Evolutionary conservation across 2,329 filamentous ascomycete species (phyloP), one percentile per base, ranked within the genome.

Genomic region (Ascomycota sp.): DNA sequence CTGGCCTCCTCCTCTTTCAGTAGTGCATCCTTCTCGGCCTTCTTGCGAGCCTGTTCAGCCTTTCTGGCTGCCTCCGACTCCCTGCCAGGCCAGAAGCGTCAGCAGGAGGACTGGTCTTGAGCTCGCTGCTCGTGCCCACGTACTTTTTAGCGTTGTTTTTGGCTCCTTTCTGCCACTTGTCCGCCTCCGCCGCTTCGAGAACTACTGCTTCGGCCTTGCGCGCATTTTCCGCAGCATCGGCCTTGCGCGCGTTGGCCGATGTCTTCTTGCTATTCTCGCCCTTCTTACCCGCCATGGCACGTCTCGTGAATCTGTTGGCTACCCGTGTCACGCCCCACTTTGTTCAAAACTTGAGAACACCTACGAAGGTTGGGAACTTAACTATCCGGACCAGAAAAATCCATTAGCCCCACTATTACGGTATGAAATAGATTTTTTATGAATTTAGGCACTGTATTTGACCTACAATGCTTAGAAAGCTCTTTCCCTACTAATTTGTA

Each of bases 91-190:
- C 8, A 7, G 15, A 13, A 20, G n/a, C n/a, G n/a, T n/a, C n/a
- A n/a, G n/a, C n/a, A n/a, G n/a, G n/a, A n/a, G n/a, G n/a, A 7
- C 7, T 7, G 19, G 26, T 10, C 7, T 10, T 9, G 12, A 27
- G 5, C 8, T 11, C 4, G 25, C 11, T 19, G 13, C 8, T 9
- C n/a, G 25, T 8, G 8, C 12, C 5, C 12, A 60, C 71, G 52
- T 56, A 93, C 83, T 91, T 92, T 60, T 93, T 98, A 25, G 75
- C 61, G 43, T 59, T 80, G 41, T 65, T 76, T 61, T 95, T 98
- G 31, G 81, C 52, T 25, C 89, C 89, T 55, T 89, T 82, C 8
- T 63, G 44, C 89, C 89, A 98, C 42, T 92, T 63, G 32, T 67
- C 63, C 4, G 74, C 67, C 44, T 94, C 86, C 20, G 53, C 69